Conservation (phyloP, 352 stramenopile genomes). For the Saprolegnia diclina region DNA sequence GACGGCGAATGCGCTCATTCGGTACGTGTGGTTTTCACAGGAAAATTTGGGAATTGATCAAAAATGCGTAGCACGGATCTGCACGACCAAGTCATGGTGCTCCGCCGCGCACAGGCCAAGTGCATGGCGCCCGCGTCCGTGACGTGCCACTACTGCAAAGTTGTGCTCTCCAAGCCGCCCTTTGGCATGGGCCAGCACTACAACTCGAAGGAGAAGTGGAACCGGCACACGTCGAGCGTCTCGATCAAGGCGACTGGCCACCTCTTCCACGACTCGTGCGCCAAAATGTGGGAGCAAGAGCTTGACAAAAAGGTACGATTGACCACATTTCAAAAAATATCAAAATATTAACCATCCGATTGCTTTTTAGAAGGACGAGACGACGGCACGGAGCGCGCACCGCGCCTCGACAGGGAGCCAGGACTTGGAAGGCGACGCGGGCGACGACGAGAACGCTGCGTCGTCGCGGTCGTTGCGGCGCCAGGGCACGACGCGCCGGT, state of each 20-base stretch:
- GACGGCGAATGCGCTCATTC: constrained; percentile 73
- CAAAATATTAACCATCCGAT: constrained; percentile 25
- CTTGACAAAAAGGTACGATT: constrained; percentile 43
- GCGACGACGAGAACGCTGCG: constrained; percentile 31
- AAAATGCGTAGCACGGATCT: constrained; percentile 50
- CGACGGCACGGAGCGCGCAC: constrained; percentile 5
- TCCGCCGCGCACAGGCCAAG: constrained; percentile 67
- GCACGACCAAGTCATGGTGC: constrained; percentile 75
- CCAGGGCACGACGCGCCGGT: constrained; percentile 70
- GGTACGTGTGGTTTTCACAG: background rate
- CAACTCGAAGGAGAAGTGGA: constrained; percentile 62
- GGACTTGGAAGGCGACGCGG: constrained; percentile 31
- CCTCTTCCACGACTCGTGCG: constrained; percentile 82
- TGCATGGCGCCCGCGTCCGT: constrained; percentile 70
- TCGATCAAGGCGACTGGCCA: constrained; percentile 62
- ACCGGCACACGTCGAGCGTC: constrained; percentile 77
- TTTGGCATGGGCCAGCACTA: constrained; percentile 66
- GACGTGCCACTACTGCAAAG: constrained; percentile 73
- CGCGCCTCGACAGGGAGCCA: constrained; percentile 26
- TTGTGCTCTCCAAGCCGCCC: constrained; percentile 69
- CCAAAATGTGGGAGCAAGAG: constrained; percentile 76
- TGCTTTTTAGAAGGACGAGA: constrained; percentile 24
- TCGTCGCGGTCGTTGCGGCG: constrained; percentile 1
- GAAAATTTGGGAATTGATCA: background rate
- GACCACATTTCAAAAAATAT: constrained; percentile 21